Conservation (phyloP, 2,329 filamentous ascomycete genomes). For the Arthrinium phaeospermum region DNA sequence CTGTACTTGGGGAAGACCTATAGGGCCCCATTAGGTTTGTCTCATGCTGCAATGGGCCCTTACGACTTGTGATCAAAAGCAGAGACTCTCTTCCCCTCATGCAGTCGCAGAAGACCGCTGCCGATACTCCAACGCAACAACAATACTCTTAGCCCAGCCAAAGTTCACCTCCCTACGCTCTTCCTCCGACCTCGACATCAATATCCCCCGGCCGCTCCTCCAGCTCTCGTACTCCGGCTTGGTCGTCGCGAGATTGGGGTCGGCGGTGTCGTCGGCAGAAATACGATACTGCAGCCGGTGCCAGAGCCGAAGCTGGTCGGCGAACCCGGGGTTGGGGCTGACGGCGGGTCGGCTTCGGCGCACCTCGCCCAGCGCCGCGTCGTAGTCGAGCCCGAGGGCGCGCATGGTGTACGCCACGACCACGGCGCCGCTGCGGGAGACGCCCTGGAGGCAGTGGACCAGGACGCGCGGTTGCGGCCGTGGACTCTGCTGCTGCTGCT, state of each 20-base stretch:
- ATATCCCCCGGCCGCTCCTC: not conserved
- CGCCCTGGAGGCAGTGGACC: conserved; percentile 13
- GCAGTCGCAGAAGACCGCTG: not conserved
- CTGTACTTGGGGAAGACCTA: no score
- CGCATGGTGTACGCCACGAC: not conserved
- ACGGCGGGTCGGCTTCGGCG: not conserved
- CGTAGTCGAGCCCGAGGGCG: conserved; percentile 12
- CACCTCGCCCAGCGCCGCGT: not conserved
- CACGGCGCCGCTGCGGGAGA: conserved; percentile 13
- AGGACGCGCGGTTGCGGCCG: not conserved
- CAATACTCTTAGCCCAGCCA: not conserved
- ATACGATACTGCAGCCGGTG: not conserved
- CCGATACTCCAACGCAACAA: not conserved
- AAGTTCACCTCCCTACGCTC: not conserved
- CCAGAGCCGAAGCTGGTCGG: conserved; percentile 17
- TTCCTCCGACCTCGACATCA: not conserved
- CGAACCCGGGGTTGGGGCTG: conserved; percentile 10
- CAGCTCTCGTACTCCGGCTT: conserved; percentile 8
- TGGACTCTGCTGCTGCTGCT: not conserved
- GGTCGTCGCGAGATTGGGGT: not conserved
- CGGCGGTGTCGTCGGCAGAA: not conserved
- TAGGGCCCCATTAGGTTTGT: no score
- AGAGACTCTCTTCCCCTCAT: not conserved
- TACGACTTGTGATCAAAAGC: no score
- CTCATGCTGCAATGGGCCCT: no score